These are phyloP conservation scores for Dothidotthia symphoricarpi DNA, from an alignment of 2,329 filamentous ascomycete genomes.

Conservation along the genomic window DNA sequence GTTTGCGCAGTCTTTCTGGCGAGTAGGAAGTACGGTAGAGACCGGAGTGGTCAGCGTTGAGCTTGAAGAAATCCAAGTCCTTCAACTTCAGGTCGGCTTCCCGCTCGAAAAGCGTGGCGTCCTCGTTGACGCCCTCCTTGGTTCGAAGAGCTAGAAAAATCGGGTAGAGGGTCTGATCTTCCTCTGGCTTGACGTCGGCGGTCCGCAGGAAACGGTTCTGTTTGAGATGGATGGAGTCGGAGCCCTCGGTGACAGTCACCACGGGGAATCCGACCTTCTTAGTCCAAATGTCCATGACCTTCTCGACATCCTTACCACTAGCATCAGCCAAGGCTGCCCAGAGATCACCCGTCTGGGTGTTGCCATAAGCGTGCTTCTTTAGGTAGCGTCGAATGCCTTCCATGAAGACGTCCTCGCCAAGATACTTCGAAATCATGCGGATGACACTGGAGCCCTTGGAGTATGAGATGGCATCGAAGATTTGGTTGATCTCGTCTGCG, in stretches of 20 bases:
- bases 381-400: conserved; percentile 88
- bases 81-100: conserved; percentile 76
- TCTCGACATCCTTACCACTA: conserved; percentile 84
- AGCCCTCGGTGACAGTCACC: conserved; percentile 74
- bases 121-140: conserved; percentile 77
- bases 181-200: conserved; percentile 88
- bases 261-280: conserved; percentile 95
- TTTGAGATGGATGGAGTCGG: conserved; percentile 77
- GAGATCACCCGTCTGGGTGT: conserved; percentile 86
- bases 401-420: conserved; percentile 89
- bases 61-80: conserved; percentile 86
- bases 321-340: conserved; percentile 86
- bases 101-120: conserved; percentile 68
- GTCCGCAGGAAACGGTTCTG: conserved; percentile 95
- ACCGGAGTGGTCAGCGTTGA: conserved; percentile 91
- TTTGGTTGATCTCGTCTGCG: conserved; percentile 95
- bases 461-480: conserved; percentile 97
- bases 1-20: conserved; percentile 78
- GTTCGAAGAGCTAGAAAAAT: conserved; percentile 85
- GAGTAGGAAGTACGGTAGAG: conserved; percentile 89
- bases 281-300: conserved; percentile 94
- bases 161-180: conserved; percentile 83
- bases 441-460: conserved; percentile 94
- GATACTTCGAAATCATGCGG: conserved; percentile 94
- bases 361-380: conserved; percentile 95